A percentile compares a stretch with the other conserved stretches of the same genome.
Conservation (phyloP, 176 grass and related monocot species). For the Musa troglodytarum region DNA sequence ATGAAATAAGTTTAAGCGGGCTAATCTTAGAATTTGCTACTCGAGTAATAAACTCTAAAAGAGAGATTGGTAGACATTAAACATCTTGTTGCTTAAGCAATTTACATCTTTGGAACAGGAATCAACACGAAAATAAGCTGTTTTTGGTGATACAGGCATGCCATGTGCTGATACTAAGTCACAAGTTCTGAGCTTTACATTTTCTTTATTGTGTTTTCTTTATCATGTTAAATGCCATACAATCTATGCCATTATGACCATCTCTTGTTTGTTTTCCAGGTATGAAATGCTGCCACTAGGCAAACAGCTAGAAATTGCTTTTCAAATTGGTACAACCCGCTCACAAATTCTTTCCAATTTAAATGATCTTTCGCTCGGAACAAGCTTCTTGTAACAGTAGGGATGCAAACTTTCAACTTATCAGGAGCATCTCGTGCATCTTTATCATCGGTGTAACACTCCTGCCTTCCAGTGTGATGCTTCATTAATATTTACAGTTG, state of each 20-base stretch:
- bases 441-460: not conserved
- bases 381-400: conserved; percentile 57
- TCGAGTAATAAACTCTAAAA: too few species aligned
- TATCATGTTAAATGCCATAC: not conserved
- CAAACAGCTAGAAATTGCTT: conserved; percentile 82
- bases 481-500: not conserved
- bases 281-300: conserved; percentile 85
- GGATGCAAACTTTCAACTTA: not conserved
- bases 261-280: conserved; percentile 32
- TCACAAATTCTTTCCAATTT: conserved; percentile 79
- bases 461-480: not conserved
- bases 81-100: too few species aligned
- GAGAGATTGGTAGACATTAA: too few species aligned
- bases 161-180: too few species aligned
- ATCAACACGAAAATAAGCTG: too few species aligned
- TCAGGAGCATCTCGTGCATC: not conserved
- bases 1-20: too few species aligned
- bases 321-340: conserved; percentile 69
- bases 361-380: conserved; percentile 65
- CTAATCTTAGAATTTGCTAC: too few species aligned
- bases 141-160: too few species aligned
- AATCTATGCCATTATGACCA: not conserved
- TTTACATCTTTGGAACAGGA: too few species aligned
- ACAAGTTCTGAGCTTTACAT: not conserved
- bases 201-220: not conserved